A percentile compares a stretch with the other conserved stretches of the same genome.
Conservation (phyloP, 495 filamentous ascomycete species). For the Parmelia sp. region DNA sequence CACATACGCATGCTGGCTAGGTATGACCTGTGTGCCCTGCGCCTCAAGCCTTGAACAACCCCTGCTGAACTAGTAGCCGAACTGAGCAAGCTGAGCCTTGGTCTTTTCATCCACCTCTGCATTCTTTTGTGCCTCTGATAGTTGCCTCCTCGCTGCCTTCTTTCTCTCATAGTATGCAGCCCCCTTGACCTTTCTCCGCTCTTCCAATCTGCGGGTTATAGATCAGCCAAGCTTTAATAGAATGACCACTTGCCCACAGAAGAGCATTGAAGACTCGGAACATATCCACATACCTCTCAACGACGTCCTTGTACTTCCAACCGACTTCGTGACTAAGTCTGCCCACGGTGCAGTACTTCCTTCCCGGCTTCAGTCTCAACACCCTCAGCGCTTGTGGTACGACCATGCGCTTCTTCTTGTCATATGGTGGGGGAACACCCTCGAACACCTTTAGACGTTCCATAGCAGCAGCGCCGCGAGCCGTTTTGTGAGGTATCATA, state of each 20-base stretch:
- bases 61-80: constrained; percentile 55
- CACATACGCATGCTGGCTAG: constrained; percentile 1
- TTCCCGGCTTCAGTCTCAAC: constrained; percentile 89
- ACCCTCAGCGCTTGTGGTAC: constrained; percentile 96
- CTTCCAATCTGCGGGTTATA: constrained; percentile 71
- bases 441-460: constrained; percentile 99
- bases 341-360: constrained; percentile 99
- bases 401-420: constrained; percentile 99
- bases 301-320: constrained; percentile 99
- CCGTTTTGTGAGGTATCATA: constrained; percentile 99
- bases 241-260: background rate
- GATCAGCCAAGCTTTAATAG: constrained; percentile 13
- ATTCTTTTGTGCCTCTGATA: constrained; percentile 84
- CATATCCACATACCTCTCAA: constrained; percentile 63
- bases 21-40: constrained; percentile 1
- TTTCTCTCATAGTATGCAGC: constrained; percentile 99
- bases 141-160: constrained; percentile 85
- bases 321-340: constrained; percentile 96
- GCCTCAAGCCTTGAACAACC: background rate
- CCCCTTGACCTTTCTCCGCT: constrained; percentile 98
- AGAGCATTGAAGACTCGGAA: constrained; percentile 5
- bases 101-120: constrained; percentile 74
- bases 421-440: constrained; percentile 97
- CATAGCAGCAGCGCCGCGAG: constrained; percentile 90
- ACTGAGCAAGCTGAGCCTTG: constrained; percentile 62